Conservation (phyloP, 257 asterid genomes). For the Vinca minor region DNA sequence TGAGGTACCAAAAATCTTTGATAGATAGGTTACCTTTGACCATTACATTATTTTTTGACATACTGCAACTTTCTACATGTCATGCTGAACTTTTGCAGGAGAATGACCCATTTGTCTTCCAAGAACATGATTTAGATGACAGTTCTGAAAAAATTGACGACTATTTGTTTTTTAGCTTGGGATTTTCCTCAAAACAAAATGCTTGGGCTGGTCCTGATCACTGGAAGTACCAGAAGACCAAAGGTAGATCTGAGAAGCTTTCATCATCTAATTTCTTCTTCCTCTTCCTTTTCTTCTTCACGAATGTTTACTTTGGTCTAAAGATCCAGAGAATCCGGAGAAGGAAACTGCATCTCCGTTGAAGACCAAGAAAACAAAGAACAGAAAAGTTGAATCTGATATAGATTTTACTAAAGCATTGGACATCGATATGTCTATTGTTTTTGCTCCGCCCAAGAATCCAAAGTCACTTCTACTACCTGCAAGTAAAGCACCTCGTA, state of each 20-base stretch:
- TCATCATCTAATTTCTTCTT: constrained; percentile 1
- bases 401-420: constrained; percentile 55
- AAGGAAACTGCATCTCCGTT: constrained; percentile 46
- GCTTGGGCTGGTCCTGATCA: constrained; percentile 99
- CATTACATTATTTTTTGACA: background rate
- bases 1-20: constrained; percentile 23
- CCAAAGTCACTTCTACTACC: constrained; percentile 70
- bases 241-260: constrained; percentile 42
- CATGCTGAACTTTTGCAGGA: constrained; percentile 35
- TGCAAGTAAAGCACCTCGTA: constrained; percentile 55
- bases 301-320: constrained; percentile 20
- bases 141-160: constrained; percentile 66
- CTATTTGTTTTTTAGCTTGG: constrained; percentile 63
- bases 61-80: constrained; percentile 11
- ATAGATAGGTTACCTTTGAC: background rate
- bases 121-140: constrained; percentile 48
- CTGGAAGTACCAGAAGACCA: constrained; percentile 76
- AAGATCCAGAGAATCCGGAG: constrained; percentile 44
- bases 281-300: background rate
- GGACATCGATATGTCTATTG: constrained; percentile 44
- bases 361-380: constrained; percentile 52
- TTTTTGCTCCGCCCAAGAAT: constrained; percentile 82
- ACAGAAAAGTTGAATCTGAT: constrained; percentile 52
- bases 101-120: constrained; percentile 31
- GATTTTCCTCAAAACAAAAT: constrained; percentile 70